Conservation (phyloP, 208 protist species). For the Trypanosoma theileri region DNA sequence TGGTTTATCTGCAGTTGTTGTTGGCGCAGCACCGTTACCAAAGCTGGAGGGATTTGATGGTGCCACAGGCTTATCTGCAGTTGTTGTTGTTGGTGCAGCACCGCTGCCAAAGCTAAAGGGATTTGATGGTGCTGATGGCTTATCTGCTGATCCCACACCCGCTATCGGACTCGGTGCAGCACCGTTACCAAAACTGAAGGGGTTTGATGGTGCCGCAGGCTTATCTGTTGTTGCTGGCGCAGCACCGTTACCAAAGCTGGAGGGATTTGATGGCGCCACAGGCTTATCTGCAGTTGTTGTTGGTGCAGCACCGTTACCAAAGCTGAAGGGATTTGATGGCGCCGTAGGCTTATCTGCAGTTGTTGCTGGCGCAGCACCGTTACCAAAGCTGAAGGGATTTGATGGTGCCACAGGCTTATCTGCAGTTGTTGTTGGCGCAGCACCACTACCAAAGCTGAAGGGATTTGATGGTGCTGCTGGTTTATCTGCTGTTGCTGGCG, state of each 20-base stretch:
- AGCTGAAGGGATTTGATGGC: conserved; percentile 22
- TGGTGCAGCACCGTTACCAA: conserved; percentile 14
- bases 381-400: conserved; percentile 25
- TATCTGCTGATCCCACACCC: no score
- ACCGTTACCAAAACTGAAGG: conserved; percentile 26
- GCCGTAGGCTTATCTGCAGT: background rate
- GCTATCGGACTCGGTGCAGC: background rate
- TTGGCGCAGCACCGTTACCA: background rate
- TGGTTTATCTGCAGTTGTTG: conserved; percentile 20
- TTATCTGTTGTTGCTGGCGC: conserved; percentile 4
- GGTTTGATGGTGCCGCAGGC: conserved; percentile 3
- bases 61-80: conserved; percentile 19
- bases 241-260: conserved; percentile 22
- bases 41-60: conserved; percentile 25
- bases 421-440: conserved; percentile 2
- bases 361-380: conserved; percentile 5
- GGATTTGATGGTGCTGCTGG: conserved; percentile 11
- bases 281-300: conserved; percentile 1
- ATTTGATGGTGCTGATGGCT: conserved; percentile 4
- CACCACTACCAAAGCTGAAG: conserved; percentile 24
- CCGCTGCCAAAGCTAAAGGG: background rate
- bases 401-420: conserved; percentile 4
- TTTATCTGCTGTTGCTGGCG: background rate
- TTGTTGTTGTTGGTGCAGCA: background rate
- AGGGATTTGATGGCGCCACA: conserved; percentile 6